phyloP scores from a whole-genome alignment of 768 basidiomycete genomes.

The Leccinum subtestaceum region DNA sequence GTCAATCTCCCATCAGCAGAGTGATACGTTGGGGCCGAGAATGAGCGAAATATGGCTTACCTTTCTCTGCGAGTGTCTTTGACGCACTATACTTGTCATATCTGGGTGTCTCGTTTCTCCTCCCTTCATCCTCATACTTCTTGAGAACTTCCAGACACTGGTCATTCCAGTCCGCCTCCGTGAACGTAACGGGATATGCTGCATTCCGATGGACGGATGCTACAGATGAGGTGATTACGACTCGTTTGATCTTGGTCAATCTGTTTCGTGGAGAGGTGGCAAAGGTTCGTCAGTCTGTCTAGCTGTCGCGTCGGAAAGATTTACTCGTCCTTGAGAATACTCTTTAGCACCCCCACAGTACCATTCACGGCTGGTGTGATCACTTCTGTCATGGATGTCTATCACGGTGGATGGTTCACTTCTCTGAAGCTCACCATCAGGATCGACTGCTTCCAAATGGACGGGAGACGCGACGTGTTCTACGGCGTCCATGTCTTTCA shows the following conservation, averaged over 20 bases:
- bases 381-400: conserved; percentile 41
- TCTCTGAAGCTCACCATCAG: conserved; percentile 27
- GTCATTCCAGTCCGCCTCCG: conserved; percentile 44
- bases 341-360: conserved; percentile 59
- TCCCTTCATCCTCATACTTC: conserved; percentile 48
- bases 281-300: neutral
- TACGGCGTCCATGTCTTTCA: conserved; percentile 72
- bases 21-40: neutral
- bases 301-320: neutral
- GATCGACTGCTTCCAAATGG: conserved; percentile 44
- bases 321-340: conserved; percentile 53
- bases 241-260: conserved; percentile 53
- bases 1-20: neutral
- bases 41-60: conserved; percentile 22
- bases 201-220: conserved; percentile 42
- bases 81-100: conserved; percentile 52
- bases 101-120: conserved; percentile 34
- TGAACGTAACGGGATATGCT: conserved; percentile 32
- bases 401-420: neutral
- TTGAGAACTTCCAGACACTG: conserved; percentile 37
- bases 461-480: conserved; percentile 69
- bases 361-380: conserved; percentile 72
- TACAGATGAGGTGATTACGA: conserved; percentile 66
- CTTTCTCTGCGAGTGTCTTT: conserved; percentile 64
- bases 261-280: conserved; percentile 2